phyloP scores from a whole-genome alignment of 1,284 basidiomycete species.

The Entoloma clypeatum region DNA sequence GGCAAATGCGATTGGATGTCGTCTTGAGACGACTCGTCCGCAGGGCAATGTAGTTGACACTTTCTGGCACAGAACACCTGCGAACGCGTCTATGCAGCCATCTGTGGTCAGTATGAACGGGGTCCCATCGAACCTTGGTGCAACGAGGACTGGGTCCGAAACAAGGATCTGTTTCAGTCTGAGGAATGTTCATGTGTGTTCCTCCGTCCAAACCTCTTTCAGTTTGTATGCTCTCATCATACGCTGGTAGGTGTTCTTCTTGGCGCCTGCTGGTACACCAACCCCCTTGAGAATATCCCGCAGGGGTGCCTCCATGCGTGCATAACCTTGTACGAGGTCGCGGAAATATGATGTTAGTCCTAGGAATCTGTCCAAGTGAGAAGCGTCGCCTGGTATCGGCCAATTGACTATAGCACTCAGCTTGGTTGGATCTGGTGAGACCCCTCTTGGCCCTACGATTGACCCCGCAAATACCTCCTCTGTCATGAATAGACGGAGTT shows the following conservation, averaged over 20 bases:
- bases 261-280: slow-evolving; percentile 20
- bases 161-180: slow-evolving; percentile 26
- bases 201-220: slow-evolving; percentile 24
- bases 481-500: slow-evolving; percentile 29
- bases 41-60: slow-evolving; percentile 20
- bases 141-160: slow-evolving; percentile 27
- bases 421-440: slow-evolving; percentile 29
- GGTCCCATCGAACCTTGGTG: slow-evolving; percentile 28
- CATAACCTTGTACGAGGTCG: slow-evolving; percentile 20
- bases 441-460: slow-evolving; percentile 25
- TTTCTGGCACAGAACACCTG: slow-evolving; percentile 27
- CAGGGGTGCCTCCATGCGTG: slow-evolving; percentile 21
- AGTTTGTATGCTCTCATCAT: slow-evolving; percentile 22
- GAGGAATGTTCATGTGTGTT: slow-evolving; percentile 28
- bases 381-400: slow-evolving; percentile 24
- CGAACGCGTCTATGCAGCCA: slow-evolving; percentile 32
- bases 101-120: slow-evolving; percentile 34
- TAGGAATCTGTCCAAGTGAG: slow-evolving; percentile 25
- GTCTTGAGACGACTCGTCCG: slow-evolving; percentile 18
- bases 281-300: slow-evolving; percentile 24
- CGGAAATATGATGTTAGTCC: slow-evolving; percentile 25
- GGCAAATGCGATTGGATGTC: slow-evolving; percentile 28
- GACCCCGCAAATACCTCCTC: slow-evolving; percentile 33
- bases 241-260: slow-evolving; percentile 21
- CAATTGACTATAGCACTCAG: slow-evolving; percentile 33